Evolutionary conservation across 148 eudicot species (phyloP).

Genomic region (Amaranthus hypochondriacus): DNA sequence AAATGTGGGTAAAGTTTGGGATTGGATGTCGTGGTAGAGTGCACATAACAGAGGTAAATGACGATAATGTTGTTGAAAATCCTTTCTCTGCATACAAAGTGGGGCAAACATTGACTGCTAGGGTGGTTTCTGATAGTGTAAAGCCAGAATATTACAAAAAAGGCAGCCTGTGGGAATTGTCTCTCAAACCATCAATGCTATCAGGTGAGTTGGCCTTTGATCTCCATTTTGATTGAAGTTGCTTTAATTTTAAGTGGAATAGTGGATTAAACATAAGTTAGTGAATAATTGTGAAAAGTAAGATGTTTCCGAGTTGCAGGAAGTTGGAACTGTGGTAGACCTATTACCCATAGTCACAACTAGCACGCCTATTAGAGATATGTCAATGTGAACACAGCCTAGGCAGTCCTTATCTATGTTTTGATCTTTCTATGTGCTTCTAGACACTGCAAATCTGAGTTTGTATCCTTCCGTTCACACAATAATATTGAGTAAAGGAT

Average conservation of each 20-base stretch:
- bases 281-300: not conserved
- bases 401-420: not conserved
- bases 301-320: not conserved
- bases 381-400: not conserved
- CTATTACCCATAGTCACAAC: not conserved
- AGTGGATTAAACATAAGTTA: not conserved
- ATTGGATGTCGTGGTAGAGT: conserved; percentile 70
- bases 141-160: conserved; percentile 36
- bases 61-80: conserved; percentile 49
- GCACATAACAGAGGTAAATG: conserved; percentile 72
- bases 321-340: not conserved
- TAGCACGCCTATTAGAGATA: not conserved
- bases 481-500: too few species aligned
- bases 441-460: not conserved
- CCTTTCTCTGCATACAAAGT: conserved; percentile 63
- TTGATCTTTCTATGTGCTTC: not conserved
- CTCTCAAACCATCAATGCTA: conserved; percentile 66
- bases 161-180: conserved; percentile 62
- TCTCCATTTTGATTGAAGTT: not conserved
- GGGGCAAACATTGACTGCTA: conserved; percentile 80
- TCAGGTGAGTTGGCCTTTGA: conserved; percentile 38
- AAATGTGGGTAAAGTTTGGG: conserved; percentile 83
- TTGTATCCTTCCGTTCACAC: too few species aligned
- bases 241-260: not conserved
- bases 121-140: conserved; percentile 52